A percentile compares a stretch with the other conserved stretches of the same genome.
Conservation (phyloP, 2,329 filamentous ascomycete species). For the Pyrenophora teres region DNA sequence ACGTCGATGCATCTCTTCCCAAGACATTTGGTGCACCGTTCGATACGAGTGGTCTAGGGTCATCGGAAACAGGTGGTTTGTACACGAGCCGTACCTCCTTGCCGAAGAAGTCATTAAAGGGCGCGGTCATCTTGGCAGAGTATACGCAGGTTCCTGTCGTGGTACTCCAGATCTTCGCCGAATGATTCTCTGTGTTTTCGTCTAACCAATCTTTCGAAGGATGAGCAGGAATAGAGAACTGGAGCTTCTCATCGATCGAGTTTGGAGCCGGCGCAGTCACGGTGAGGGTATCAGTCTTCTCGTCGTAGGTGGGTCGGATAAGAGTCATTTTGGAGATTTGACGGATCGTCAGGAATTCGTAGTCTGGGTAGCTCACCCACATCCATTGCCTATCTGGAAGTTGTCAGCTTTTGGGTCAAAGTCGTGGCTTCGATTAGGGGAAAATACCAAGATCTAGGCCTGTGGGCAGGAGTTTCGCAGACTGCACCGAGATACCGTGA, state of each 20-base stretch:
- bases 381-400: slow-evolving; percentile 65
- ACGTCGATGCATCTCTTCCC: slow-evolving; percentile 59
- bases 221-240: slow-evolving; percentile 60
- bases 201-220: slow-evolving; percentile 60
- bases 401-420: slow-evolving; percentile 4
- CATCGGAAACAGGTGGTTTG: slow-evolving; percentile 58
- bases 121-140: slow-evolving; percentile 54
- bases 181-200: slow-evolving; percentile 55
- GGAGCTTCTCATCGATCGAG: slow-evolving; percentile 37
- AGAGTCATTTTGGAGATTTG: slow-evolving; percentile 66
- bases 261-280: slow-evolving; percentile 54
- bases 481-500: slow-evolving; percentile 62
- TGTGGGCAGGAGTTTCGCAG: slow-evolving; percentile 57
- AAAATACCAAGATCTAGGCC: slow-evolving; percentile 59
- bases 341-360: slow-evolving; percentile 67
- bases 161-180: slow-evolving; percentile 63
- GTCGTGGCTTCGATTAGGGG: not conserved
- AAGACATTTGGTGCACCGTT: slow-evolving; percentile 61
- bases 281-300: slow-evolving; percentile 53
- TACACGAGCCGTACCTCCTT: slow-evolving; percentile 63
- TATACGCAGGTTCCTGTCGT: slow-evolving; percentile 64
- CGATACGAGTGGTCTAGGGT: slow-evolving; percentile 58
- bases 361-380: slow-evolving; percentile 61
- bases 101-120: slow-evolving; percentile 62
- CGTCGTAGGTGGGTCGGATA: slow-evolving; percentile 59